These are phyloP conservation scores for Pseudotulostoma volvatum DNA, from an alignment of 495 filamentous ascomycete species.

Conservation along the genomic window DNA sequence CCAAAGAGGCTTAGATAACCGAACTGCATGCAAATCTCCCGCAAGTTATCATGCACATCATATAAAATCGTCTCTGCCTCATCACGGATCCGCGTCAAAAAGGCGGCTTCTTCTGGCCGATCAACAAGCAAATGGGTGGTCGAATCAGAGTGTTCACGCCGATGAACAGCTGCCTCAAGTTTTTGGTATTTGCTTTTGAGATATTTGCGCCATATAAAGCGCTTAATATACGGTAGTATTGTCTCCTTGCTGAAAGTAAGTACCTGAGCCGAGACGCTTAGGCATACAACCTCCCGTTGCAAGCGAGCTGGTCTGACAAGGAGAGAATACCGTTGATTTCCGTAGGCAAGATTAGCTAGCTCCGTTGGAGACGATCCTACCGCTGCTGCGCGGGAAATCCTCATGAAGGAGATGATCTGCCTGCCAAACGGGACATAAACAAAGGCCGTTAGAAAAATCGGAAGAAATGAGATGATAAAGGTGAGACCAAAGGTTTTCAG, in stretches of 20 bases:
- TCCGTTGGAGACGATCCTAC: slow-evolving; percentile 33
- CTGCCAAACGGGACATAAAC: slow-evolving; percentile 89
- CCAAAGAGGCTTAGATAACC: slow-evolving; percentile 81
- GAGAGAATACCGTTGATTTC: too few relatives aligned
- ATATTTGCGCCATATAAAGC: slow-evolving; percentile 28
- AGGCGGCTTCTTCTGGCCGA: slow-evolving; percentile 50
- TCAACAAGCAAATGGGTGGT: slow-evolving; percentile 28
- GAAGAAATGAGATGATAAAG: slow-evolving; percentile 88
- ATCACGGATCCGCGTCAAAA: slow-evolving; percentile 60
- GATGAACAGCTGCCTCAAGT: slow-evolving; percentile 1
- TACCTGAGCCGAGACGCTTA: slow-evolving; percentile 83
- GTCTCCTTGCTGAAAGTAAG: slow-evolving; percentile 76
- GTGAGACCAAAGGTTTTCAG: slow-evolving; percentile 88
- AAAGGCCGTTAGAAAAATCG: slow-evolving; percentile 84
- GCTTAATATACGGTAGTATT: slow-evolving; percentile 69
- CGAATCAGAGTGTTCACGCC: slow-evolving; percentile 13
- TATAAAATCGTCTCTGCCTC: slow-evolving; percentile 73
- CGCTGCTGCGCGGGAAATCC: slow-evolving; percentile 44
- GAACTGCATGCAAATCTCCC: slow-evolving; percentile 33
- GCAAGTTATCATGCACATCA: slow-evolving; percentile 44
- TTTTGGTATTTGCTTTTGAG: slow-evolving; percentile 17
- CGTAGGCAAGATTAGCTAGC: slow-evolving; percentile 32
- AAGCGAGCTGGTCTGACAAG: slow-evolving; percentile 65
- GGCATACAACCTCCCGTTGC: slow-evolving; percentile 85
- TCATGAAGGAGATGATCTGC: slow-evolving; percentile 65